Evolutionary conservation across 2,329 filamentous ascomycete species (phyloP), one percentile per base, ranked within the genome.

Genomic region (Neofusicoccum ribis): DNA sequence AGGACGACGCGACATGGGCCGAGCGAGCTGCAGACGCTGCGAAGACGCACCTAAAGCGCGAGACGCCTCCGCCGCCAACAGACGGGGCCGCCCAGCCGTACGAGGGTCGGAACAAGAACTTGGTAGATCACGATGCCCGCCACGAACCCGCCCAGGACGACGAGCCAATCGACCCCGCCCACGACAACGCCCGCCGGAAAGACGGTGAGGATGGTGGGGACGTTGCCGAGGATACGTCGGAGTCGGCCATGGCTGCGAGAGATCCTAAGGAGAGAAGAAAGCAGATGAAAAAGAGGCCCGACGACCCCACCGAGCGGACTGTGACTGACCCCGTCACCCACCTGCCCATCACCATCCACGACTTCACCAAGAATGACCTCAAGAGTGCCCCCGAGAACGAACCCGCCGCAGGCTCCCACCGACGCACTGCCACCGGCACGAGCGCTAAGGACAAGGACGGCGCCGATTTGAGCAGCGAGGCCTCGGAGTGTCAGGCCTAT

Each of bases 251-350:
- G 27, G 69, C 68, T 14, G 74, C 74, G 8, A 67, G 69, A 61
- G 76, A 83, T 64, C 80, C 82, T 0, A 82, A 80, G 69, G 75
- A 81, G 67, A 79, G 80, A 66, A 74, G 83, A 44, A 84, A 84
- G 72, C 69, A 73, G 12, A 80, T 84, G 78, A 83, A 84, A 71
- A 80, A 83, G 65, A 77, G 76, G 66, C 78, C 74, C 51, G 77
- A 80, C 36, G 80, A 83, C 65, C 77, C 80, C 36, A 80, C 82
- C 31, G 81, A 83, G 65, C 79, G 84, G 66, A 83, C 89, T 72
- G 89, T 91, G 52, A 91, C 89, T 1, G 89, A 92, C 71, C 89
- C 89, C 0, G 83, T 91, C 44, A 92, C 89, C 1, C 89, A 91
- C 75, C 80, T 91, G 2, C 88, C 89, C 1, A 83, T 91, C 54